Percentiles rank a stretch among this genome's conserved stretches.
Conservation (phyloP, 2,329 filamentous ascomycete species). For the Fusarium bulbicola region DNA sequence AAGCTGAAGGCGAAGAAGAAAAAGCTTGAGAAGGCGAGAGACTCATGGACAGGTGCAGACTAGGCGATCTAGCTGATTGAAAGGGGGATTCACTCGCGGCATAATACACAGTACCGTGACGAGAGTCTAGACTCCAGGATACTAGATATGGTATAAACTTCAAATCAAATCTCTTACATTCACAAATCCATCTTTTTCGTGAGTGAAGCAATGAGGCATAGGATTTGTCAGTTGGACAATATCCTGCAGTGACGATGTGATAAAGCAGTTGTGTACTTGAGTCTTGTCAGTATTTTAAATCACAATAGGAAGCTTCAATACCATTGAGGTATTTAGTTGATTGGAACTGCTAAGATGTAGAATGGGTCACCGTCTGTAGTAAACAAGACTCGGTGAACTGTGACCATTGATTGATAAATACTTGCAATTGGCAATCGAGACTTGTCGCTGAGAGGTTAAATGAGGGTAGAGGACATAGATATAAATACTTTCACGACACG, state of each 20-base stretch:
- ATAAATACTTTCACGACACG: neutral
- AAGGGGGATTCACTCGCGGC: neutral
- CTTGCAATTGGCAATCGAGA: neutral
- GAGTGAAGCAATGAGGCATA: rapidly evolving
- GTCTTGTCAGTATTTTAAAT: neutral
- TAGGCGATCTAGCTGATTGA: neutral
- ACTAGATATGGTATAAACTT: rapidly evolving
- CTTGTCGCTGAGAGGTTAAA: neutral
- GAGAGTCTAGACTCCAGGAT: rapidly evolving
- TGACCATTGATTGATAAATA: neutral
- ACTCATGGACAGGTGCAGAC: neutral
- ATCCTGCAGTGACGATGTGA: rapidly evolving
- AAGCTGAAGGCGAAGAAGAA: no score
- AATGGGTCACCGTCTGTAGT: rapidly evolving
- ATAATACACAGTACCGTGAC: rapidly evolving
- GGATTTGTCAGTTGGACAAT: rapidly evolving
- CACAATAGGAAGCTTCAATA: rapidly evolving
- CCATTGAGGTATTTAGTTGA: rapidly evolving
- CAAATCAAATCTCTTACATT: rapidly evolving
- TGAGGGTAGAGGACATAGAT: rapidly evolving
- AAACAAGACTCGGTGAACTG: rapidly evolving
- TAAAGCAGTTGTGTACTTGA: no score
- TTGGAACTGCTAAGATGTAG: rapidly evolving
- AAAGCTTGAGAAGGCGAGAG: no score
- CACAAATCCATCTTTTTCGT: rapidly evolving